Conservation (phyloP, 176 grass and related monocot genomes). For the Phyllostachys edulis region DNA sequence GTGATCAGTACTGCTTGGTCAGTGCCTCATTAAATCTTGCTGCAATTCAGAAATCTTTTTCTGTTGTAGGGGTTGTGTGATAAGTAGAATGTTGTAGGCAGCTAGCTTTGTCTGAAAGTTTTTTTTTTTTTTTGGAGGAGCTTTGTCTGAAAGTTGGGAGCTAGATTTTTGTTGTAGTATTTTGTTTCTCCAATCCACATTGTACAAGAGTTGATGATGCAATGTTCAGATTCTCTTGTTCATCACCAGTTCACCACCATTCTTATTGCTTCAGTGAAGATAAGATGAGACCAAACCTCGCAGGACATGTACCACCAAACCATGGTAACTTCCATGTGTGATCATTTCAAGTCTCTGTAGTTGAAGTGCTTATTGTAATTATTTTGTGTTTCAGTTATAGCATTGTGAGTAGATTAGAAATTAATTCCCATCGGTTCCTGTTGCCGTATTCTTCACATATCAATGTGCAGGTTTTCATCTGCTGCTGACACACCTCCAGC, state of each 20-base stretch:
- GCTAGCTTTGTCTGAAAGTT: neutral
- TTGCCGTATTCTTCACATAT: neutral
- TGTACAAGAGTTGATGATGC: neutral
- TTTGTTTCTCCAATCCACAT: neutral
- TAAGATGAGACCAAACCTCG: neutral
- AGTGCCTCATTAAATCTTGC: neutral
- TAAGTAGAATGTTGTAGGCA: neutral
- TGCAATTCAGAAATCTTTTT: neutral
- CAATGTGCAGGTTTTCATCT: neutral
- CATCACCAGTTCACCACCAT: neutral
- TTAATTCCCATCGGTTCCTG: neutral
- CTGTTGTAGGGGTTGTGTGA: neutral
- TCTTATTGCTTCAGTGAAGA: neutral
- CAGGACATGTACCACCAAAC: neutral
- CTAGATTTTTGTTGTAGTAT: neutral
- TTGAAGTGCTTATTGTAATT: neutral
- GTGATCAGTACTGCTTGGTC: neutral
- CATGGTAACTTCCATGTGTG: neutral
- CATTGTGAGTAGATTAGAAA: neutral
- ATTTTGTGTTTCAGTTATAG: neutral
- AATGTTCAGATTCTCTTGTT: neutral
- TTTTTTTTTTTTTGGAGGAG: no score
- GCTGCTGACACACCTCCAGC: neutral
- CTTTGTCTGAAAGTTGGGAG: neutral
- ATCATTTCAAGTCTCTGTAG: neutral